Percentiles rank a stretch among this genome's conserved stretches.
phyloP scores from a whole-genome alignment of 164 flowering plant genomes.

The Akebia trifoliata region DNA sequence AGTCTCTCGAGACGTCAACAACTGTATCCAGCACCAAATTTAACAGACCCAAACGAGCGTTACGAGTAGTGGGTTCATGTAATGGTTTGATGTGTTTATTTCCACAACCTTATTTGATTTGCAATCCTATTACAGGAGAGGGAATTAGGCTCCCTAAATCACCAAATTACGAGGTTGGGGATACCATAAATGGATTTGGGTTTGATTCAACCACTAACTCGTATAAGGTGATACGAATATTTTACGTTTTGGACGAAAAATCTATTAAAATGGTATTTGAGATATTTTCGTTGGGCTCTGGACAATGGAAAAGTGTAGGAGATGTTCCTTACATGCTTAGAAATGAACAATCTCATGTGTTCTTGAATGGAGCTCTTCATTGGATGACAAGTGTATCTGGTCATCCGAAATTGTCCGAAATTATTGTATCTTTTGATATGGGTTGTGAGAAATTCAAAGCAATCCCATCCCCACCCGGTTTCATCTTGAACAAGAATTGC shows the following conservation, averaged over 20 bases:
- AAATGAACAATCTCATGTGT: neutral
- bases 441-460: neutral
- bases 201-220: neutral
- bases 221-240: slow-evolving; percentile 10
- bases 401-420: neutral
- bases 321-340: neutral
- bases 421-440: slow-evolving; percentile 1
- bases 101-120: neutral
- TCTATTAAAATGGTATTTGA: too few species aligned
- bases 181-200: slow-evolving; percentile 6
- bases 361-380: slow-evolving; percentile 3
- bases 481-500: neutral
- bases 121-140: neutral
- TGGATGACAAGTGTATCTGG: neutral
- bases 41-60: too few species aligned
- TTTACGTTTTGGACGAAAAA: too few species aligned
- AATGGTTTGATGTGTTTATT: slow-evolving; percentile 4
- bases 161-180: too few species aligned
- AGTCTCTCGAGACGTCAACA: neutral
- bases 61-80: slow-evolving; percentile 8
- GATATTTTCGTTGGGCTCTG: too few species aligned
- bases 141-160: neutral
- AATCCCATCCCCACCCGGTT: neutral
- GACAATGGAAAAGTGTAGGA: neutral
- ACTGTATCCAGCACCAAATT: too few species aligned